Base-by-base conservation (phyloP, 768 basidiomycete genomes). In the Leccinum truebloodii region DNA sequence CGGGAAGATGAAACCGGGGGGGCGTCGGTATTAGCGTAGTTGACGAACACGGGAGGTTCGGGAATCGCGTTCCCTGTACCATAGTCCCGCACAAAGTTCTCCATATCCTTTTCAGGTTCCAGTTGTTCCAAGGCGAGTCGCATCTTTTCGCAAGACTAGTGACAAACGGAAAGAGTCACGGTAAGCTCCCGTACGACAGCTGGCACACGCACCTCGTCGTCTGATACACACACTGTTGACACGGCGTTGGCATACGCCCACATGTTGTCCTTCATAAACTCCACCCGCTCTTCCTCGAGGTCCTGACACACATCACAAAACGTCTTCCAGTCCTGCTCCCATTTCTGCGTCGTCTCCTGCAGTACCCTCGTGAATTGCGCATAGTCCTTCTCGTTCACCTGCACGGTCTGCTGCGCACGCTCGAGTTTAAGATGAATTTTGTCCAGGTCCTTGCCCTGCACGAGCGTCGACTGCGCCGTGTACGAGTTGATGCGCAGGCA, bases 271-370 rank as follows among this genome's bases (percentile, higher is more conserved):
- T 96, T 98, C 79, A 90, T 87, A 71, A 96, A 93, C 61, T 95
- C 93, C 70, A 95, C 77, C n/a, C 97, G 84, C 60, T 95, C 89
- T 67, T 98, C 95, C 69, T 99, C 97, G 54, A 97, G 76, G 77
- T 99, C 97, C 75, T 99, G 97, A 63, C 93, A 93, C 49, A 84
- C 85, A 74, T 99, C 97, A 70, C 94, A 95, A 76, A 97, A 98
- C 3, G 78, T 79, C 75, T 92, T 95, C 97, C 97, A 99, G 61
- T 92, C 89, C 62, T 83, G 80, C 71, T 97, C 95, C 97, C 96
- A 98, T 68, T 90, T 89, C 54, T 78, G 80, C 22, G 83, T 81
- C 14, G 93, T 96, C 54, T 92, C 90, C 64, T 86, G 84, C 44
- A 97, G 74, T 0, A 86, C 88, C 58, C 84, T 85, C 3, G 91